A percentile compares a stretch with the other conserved stretches of the same genome.
These are phyloP conservation scores for Xylaria hypoxylon DNA, from an alignment of 2,329 filamentous ascomycete species.

Conservation along the genomic window DNA sequence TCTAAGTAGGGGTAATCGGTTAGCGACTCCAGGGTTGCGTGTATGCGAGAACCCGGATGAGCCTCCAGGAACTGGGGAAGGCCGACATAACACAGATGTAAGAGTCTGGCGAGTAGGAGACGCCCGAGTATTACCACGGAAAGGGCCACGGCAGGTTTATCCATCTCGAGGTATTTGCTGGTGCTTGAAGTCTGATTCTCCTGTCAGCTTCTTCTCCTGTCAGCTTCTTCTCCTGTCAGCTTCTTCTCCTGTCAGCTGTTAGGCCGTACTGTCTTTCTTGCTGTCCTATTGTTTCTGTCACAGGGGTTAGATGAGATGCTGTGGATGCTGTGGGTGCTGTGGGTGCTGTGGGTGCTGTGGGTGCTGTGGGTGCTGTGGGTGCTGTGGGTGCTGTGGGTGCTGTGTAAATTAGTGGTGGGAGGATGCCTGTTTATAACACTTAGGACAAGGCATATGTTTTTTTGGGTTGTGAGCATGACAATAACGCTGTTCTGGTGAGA, in stretches of 20 bases:
- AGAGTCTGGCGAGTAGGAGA: background rate
- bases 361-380: background rate
- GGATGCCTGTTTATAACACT: no score
- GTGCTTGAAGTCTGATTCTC: background rate
- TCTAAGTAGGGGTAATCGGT: background rate
- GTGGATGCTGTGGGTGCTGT: no score
- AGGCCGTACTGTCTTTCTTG: background rate
- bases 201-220: background rate
- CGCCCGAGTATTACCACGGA: background rate
- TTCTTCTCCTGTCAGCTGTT: background rate
- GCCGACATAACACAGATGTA: background rate
- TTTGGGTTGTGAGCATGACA: background rate
- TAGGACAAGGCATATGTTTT: background rate
- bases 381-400: background rate
- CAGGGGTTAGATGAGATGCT: no score
- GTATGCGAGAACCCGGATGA: background rate
- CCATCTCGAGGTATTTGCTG: background rate
- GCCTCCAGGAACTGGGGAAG: background rate
- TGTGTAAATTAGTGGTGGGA: background rate
- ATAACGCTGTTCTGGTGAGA: background rate
- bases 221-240: background rate
- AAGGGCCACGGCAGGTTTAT: no score
- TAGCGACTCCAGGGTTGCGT: background rate
- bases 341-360: no score
- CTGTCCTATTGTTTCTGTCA: background rate